These are phyloP conservation scores for Trichoderma sp. DNA, from an alignment of 2,329 filamentous ascomycete species.

Conservation along the genomic window DNA sequence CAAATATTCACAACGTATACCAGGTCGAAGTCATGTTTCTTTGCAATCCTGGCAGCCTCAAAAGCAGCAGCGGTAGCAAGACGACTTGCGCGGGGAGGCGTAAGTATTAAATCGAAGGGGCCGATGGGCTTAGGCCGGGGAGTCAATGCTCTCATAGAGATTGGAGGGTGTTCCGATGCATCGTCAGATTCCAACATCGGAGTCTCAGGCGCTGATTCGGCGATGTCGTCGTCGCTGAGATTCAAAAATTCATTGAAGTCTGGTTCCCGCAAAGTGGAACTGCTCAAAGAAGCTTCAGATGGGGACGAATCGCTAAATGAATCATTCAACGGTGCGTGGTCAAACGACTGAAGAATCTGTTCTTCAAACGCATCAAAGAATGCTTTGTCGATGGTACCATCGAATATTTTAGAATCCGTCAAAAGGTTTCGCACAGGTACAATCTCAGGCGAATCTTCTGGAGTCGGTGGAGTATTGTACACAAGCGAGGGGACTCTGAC, in stretches of 20 bases:
- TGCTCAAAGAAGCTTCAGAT: constrained; percentile 36
- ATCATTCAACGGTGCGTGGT: constrained; percentile 35
- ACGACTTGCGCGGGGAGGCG: constrained; percentile 49
- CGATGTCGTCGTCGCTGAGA: constrained; percentile 62
- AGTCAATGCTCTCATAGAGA: constrained; percentile 33
- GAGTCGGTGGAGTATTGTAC: constrained; percentile 37
- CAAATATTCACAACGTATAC: constrained; percentile 64
- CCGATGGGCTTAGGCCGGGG: constrained; percentile 35
- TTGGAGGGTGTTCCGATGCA: constrained; percentile 29
- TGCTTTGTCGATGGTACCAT: constrained; percentile 36
- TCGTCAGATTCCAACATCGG: constrained; percentile 24
- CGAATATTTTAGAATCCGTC: constrained; percentile 37
- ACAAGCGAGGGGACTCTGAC: constrained; percentile 32
- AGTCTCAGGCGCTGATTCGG: constrained; percentile 46
- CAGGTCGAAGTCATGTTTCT: constrained; percentile 60
- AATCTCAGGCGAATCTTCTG: constrained; percentile 41
- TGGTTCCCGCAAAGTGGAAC: constrained; percentile 53
- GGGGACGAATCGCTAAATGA: constrained; percentile 42
- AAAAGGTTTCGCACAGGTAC: constrained; percentile 36
- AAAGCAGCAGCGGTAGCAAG: constrained; percentile 56
- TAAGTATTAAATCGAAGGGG: constrained; percentile 48
- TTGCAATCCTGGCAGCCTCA: constrained; percentile 59
- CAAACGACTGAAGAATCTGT: constrained; percentile 36
- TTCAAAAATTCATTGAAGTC: constrained; percentile 58
- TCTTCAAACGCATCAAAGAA: constrained; percentile 37